Evolutionary conservation across 805 yeast genomes (phyloP).

Genomic region (Hanseniaspora pseudoguilliermondii): DNA sequence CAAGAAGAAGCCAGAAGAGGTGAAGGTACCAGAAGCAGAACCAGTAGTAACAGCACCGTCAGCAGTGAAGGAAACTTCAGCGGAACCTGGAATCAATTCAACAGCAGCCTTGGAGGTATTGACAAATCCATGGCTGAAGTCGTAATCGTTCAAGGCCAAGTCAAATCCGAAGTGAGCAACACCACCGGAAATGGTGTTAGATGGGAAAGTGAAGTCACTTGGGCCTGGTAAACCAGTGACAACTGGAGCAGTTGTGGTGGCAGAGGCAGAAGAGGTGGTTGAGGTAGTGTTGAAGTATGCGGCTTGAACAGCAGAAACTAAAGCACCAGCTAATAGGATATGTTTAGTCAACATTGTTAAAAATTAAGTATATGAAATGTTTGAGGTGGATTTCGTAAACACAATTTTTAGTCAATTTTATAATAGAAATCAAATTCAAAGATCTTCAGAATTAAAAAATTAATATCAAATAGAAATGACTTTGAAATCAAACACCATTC

Average conservation of each 20-base stretch:
- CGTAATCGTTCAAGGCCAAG: background rate
- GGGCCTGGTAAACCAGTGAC: background rate
- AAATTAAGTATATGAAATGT: background rate
- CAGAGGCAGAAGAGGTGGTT: background rate
- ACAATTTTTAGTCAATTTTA: background rate
- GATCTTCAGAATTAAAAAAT: too few relatives aligned
- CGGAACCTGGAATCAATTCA: background rate
- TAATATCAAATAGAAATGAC: too few relatives aligned
- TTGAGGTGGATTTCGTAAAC: background rate
- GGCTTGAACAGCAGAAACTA: constrained; percentile 2
- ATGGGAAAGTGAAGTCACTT: constrained; percentile 1
- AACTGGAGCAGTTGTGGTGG: background rate
- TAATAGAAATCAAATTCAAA: background rate
- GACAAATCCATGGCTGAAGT: background rate
- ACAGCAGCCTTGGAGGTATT: background rate
- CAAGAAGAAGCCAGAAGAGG: constrained; percentile 4
- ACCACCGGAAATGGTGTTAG: background rate
- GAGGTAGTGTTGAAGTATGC: background rate
- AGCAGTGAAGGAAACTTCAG: background rate
- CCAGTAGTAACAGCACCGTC: background rate
- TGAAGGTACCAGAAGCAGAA: background rate
- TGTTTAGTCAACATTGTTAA: background rate
- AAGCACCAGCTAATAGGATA: constrained; percentile 2
- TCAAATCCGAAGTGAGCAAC: background rate
- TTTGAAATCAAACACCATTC: too few relatives aligned